Percentiles rank a stretch among this genome's conserved stretches.
phyloP scores from a whole-genome alignment of 306 rosid species.

The Psophocarpus tetragonolobus region DNA sequence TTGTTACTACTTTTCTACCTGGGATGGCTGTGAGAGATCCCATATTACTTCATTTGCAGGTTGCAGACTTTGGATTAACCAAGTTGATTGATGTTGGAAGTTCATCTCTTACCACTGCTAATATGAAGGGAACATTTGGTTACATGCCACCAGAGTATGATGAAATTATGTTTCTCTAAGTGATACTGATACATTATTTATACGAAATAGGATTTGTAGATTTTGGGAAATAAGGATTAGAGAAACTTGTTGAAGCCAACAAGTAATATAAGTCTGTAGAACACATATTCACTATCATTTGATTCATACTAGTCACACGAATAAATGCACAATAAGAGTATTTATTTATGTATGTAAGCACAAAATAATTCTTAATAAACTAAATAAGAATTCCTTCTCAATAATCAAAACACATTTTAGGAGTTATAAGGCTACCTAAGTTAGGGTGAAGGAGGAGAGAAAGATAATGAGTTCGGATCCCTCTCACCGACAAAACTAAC shows the following conservation, averaged over 20 bases:
- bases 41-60: constrained; percentile 47
- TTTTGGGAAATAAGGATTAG: neutral
- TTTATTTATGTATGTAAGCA: neutral
- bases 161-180: neutral
- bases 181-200: neutral
- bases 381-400: neutral
- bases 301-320: neutral
- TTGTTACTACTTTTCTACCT: neutral
- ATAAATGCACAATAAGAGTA: neutral
- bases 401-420: too few species aligned
- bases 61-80: constrained; percentile 90
- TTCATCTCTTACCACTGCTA: constrained; percentile 54
- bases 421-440: too few species aligned
- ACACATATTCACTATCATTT: neutral
- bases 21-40: neutral
- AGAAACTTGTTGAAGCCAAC: neutral
- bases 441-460: too few species aligned
- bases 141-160: constrained; percentile 98
- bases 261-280: neutral
- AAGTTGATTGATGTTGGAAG: constrained; percentile 80
- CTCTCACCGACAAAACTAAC: too few species aligned
- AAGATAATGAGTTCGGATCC: too few species aligned
- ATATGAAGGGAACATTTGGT: constrained; percentile 88
- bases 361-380: neutral
- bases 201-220: neutral